Base-by-base conservation (phyloP, 106 monocot genomes). In the Apostasia ramifera region DNA sequence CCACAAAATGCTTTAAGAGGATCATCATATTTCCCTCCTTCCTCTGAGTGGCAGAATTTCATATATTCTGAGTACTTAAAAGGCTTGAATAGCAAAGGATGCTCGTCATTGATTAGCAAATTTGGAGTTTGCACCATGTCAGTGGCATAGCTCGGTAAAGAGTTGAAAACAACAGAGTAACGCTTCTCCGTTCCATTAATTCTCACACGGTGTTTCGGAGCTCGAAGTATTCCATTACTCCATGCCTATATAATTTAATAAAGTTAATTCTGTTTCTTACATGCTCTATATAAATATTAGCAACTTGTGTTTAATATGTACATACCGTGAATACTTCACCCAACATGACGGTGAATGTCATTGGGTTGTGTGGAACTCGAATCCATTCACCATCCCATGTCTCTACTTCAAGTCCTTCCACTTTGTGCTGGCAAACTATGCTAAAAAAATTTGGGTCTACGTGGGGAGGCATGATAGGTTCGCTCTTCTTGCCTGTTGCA, bases 211-310 rank as follows among this genome's bases (percentile, higher is more conserved):
- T 79, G 68, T 10, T 2, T 1, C 42, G 73, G n/a, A 1, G 79
- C 61, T 8, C 55, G n/a, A 6, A 73, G 51, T 55, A 62, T 79
- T n/a, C 73, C 71, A 54, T 79, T 79, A 13, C 48, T 68, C 69
- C 61, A 73, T 61, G 79, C 79, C 79, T 79, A 53, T 12, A 12
- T 12, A 8, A 60, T 48, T 2, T 58, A 51, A 13, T 26, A 49
- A 4, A 10, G 11, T 1, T 44, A 62, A 61, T 9, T 0, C 11
- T 44, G 44, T 50, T 8, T 13, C 3, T 61, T 10, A 0, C 1
- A 62, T n/a, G 1, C 12, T 62, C 13, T 7, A 44, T 13, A 1
- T 3, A 40, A 3, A 11, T 62, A 44, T 3, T 2, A 62, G 1
- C 0, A 12, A 62, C 9, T 44, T n/a, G 44, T 45, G 3, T 11